These are phyloP conservation scores for Hypoxylon sp. DNA, from an alignment of 2,329 filamentous ascomycete genomes.

Conservation along the genomic window DNA sequence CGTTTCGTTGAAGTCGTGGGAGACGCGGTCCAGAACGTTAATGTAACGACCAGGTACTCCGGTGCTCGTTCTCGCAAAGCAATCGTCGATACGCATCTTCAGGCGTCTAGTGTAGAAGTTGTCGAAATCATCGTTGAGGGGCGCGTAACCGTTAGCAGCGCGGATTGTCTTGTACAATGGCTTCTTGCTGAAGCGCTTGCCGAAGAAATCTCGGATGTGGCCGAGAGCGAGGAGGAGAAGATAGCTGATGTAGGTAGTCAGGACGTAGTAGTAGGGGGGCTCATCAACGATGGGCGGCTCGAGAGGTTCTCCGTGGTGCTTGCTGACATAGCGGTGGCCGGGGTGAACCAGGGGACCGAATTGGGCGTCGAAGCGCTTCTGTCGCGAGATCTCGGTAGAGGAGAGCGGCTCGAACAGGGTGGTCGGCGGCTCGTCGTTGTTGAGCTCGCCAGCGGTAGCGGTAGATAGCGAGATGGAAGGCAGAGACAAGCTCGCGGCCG, in stretches of 20 bases:
- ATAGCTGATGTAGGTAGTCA: slow-evolving; percentile 99
- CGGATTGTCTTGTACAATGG: slow-evolving; percentile 83
- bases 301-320: slow-evolving; percentile 82
- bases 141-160: slow-evolving; percentile 87
- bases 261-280: slow-evolving; percentile 93
- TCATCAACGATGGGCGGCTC: slow-evolving; percentile 90
- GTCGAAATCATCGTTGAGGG: slow-evolving; percentile 97
- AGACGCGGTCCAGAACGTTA: slow-evolving; percentile 88
- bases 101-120: slow-evolving; percentile 95
- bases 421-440: slow-evolving; percentile 76
- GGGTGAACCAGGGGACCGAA: slow-evolving; percentile 86
- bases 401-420: slow-evolving; percentile 89
- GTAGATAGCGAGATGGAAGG: slow-evolving; percentile 93
- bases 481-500: slow-evolving; percentile 76
- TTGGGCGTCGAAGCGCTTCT: slow-evolving; percentile 83
- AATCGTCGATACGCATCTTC: slow-evolving; percentile 95
- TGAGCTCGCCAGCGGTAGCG: slow-evolving; percentile 75
- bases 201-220: slow-evolving; percentile 96
- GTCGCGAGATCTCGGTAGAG: slow-evolving; percentile 78
- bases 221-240: slow-evolving; percentile 94
- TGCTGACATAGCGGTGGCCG: slow-evolving; percentile 87
- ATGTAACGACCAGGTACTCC: slow-evolving; percentile 95
- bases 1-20: slow-evolving; percentile 88
- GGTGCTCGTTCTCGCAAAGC: slow-evolving; percentile 90
- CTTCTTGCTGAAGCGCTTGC: slow-evolving; percentile 89